Evolutionary conservation across 805 yeast genomes (phyloP).

Genomic region (Pichia eremophila): DNA sequence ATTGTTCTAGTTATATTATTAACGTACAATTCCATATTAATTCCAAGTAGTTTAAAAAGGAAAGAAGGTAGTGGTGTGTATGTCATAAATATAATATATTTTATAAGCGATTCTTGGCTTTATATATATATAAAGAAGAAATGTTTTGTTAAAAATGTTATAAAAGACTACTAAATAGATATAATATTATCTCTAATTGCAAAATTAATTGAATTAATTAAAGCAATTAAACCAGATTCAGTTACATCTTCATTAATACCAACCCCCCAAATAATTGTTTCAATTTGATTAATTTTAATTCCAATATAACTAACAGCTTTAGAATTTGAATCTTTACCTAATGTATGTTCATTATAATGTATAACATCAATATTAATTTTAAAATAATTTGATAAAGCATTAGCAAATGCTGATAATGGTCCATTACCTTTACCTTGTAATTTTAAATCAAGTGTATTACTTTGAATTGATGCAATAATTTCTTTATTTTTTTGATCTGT

Average conservation of each 20-base stretch:
- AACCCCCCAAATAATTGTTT: slow-evolving; percentile 40
- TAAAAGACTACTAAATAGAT: too few species aligned
- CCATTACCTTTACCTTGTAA: slow-evolving; percentile 70
- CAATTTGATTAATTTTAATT: slow-evolving; percentile 2
- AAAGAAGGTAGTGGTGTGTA: too few species aligned
- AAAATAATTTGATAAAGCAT: slow-evolving; percentile 46
- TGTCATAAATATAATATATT: too few species aligned
- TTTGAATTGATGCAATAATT: slow-evolving; percentile 40
- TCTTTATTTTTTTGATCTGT: slow-evolving; percentile 30
- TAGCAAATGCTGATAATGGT: slow-evolving; percentile 66
- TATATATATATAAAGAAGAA: too few species aligned
- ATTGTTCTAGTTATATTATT: slow-evolving; percentile 2
- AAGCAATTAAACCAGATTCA: slow-evolving; percentile 43
- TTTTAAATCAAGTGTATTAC: slow-evolving; percentile 23
- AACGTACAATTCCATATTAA: slow-evolving; percentile 6
- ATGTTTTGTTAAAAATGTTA: too few species aligned
- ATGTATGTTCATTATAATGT: slow-evolving; percentile 70
- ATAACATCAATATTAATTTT: slow-evolving; percentile 49
- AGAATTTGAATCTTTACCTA: slow-evolving; percentile 62
- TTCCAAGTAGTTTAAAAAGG: too few species aligned
- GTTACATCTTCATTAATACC: slow-evolving; percentile 51
- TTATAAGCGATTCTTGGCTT: too few species aligned
- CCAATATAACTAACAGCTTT: slow-evolving; percentile 68
- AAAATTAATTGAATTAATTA: slow-evolving; percentile 38
- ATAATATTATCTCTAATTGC: slow-evolving; percentile 18